phyloP scores from a whole-genome alignment of 2,329 filamentous ascomycete genomes.

The Ophiostoma pallidulum region DNA sequence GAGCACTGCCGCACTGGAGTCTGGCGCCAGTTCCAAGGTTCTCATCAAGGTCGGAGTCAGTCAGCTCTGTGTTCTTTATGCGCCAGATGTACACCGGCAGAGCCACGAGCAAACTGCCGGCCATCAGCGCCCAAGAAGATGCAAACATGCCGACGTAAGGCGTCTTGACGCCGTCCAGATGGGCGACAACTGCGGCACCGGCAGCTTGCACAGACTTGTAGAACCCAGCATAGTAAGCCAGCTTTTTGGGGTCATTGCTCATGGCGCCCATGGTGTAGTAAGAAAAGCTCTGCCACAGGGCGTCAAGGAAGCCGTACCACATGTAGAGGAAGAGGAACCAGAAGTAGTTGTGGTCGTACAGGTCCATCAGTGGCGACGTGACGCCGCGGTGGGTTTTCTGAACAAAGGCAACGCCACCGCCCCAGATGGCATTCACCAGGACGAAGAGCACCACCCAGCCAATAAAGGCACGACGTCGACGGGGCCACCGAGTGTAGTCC shows the following conservation, averaged over 20 bases:
- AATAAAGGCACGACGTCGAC: conserved; percentile 1
- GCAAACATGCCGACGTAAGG: conserved; percentile 11
- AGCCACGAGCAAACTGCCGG: conserved; percentile 9
- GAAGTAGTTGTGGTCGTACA: conserved; percentile 24
- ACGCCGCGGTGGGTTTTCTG: neutral
- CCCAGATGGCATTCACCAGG: conserved; percentile 13
- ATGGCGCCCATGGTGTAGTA: conserved; percentile 15
- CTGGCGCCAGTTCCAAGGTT: neutral
- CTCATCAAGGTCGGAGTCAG: neutral
- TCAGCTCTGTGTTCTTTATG: conserved; percentile 8
- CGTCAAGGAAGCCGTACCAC: conserved; percentile 13
- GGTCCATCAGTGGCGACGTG: conserved; percentile 2
- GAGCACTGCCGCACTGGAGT: too few relatives aligned
- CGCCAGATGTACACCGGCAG: conserved; percentile 12
- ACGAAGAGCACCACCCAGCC: conserved; percentile 12
- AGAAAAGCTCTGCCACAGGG: conserved; percentile 31
- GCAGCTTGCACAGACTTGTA: conserved; percentile 15
- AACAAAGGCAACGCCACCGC: conserved; percentile 3
- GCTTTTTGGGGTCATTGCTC: conserved; percentile 13
- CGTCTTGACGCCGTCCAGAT: conserved; percentile 8
- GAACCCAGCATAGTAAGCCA: conserved; percentile 12
- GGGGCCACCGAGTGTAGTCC: conserved; percentile 6
- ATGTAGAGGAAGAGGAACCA: conserved; percentile 12
- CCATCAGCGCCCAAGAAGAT: conserved; percentile 9
- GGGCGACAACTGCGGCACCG: conserved; percentile 7